A percentile compares a stretch with the other conserved stretches of the same genome.
Evolutionary conservation across 2,329 filamentous ascomycete species (phyloP).

Genomic region (Chaetomium strumarium): DNA sequence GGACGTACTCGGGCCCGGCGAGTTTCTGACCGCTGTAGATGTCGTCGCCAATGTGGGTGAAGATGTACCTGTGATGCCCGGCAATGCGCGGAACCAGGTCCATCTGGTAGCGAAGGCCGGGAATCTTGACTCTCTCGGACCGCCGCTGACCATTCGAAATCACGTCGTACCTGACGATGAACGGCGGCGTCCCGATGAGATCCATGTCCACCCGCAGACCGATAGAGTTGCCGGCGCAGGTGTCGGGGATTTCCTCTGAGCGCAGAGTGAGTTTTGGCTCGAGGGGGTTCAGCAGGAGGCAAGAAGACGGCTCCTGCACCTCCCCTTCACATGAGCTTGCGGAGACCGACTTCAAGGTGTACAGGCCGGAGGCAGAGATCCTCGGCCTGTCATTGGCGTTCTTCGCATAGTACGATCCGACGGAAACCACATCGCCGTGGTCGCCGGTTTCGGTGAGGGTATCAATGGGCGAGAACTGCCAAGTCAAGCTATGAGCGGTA

Average conservation of each 20-base stretch:
- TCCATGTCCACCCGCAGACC: conserved; percentile 85
- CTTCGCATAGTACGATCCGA: conserved; percentile 56
- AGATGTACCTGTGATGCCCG: conserved; percentile 81
- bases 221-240: conserved; percentile 89
- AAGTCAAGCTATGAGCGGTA: conserved; percentile 66
- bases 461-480: conserved; percentile 73
- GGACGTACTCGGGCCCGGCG: conserved; percentile 52
- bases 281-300: conserved; percentile 82
- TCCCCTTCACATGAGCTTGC: conserved; percentile 82
- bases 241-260: conserved; percentile 81
- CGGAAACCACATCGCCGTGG: conserved; percentile 53
- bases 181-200: conserved; percentile 86
- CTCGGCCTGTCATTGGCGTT: conserved; percentile 56
- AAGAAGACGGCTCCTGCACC: conserved; percentile 89
- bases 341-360: conserved; percentile 73
- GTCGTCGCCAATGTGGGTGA: conserved; percentile 72
- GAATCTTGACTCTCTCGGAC: conserved; percentile 51
- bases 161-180: conserved; percentile 73
- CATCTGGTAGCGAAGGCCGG: conserved; percentile 74
- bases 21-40: conserved; percentile 68
- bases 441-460: conserved; percentile 64
- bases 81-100: conserved; percentile 76
- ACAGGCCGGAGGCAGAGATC: conserved; percentile 76
- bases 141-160: conserved; percentile 54
- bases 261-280: conserved; percentile 72